Base-by-base conservation (phyloP, 1,139 yeast genomes). In the Hemisphaericaspora lyxosophila region DNA sequence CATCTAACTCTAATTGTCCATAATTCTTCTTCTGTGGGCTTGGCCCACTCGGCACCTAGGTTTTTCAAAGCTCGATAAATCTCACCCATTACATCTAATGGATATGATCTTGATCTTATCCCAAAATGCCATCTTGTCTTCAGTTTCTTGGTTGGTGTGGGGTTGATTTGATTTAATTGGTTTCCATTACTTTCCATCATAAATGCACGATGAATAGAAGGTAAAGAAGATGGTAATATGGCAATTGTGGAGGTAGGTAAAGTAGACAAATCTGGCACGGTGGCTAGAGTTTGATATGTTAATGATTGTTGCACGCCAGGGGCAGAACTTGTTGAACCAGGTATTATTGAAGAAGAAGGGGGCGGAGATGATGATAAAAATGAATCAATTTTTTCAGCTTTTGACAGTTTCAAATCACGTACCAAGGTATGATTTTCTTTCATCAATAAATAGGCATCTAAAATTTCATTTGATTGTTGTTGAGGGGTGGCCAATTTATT, bases 121-220 rank as follows among this genome's bases (percentile, higher is more conserved):
- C 99, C 99, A 58, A 94, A 94, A 69, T 92, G 98, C 99, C 99
- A 92, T 63, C 96, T 81, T 7, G 96, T 88, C 61, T 88, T 92
- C 49, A 92, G 85, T 58, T 87, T 88, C 58, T 89, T 89, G 29
- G 85, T 75, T 8, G 86, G 75, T 16, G 85, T 78, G 1, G 96
- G 95, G 39, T 79, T 79, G 31, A 86, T 78, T 49, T 82, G 79
- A 39, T 78, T 78, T 34, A 86, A 78, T 49, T 82, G 78, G 38
- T 55, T 80, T 55, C 57, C 70, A 31, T 46, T 53, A 16, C 27
- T 57, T 41, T 85, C 86, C 53, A 81, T 72, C 97, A 92, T 90
- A 56, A 80, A 87, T 3, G 97, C 97, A 34, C 96, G 73, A 57
- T 92, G 98, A 37, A 90, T 88, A 43, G 92, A 88, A 2, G 98